Evolutionary conservation across 1,284 basidiomycete genomes (phyloP).

Genomic region (Tilletia caries): DNA sequence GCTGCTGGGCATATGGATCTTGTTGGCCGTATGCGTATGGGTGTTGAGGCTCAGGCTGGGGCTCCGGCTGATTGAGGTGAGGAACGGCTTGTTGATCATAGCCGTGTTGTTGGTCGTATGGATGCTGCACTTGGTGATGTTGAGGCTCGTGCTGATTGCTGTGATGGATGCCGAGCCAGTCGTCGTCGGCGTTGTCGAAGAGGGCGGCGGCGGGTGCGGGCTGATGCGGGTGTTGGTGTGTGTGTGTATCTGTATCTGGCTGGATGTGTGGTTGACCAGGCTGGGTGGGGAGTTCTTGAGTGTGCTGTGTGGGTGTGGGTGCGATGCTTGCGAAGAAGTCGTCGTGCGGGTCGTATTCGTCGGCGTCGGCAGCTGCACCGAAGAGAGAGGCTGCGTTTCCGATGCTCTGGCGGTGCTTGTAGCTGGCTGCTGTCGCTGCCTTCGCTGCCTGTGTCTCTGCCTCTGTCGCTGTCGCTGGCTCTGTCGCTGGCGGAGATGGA

Average conservation of each 20-base stretch:
- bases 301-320: neutral
- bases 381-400: slow-evolving; percentile 44
- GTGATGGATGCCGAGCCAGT: slow-evolving; percentile 27
- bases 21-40: slow-evolving; percentile 1
- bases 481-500: too few relatives aligned
- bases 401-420: slow-evolving; percentile 30
- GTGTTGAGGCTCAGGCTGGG: too few relatives aligned
- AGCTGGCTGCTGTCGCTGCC: too few relatives aligned
- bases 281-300: slow-evolving; percentile 18
- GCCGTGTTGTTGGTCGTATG: too few relatives aligned
- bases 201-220: slow-evolving; percentile 24
- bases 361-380: slow-evolving; percentile 19
- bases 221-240: neutral
- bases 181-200: slow-evolving; percentile 28
- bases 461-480: too few relatives aligned
- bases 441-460: too few relatives aligned
- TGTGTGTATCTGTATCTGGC: slow-evolving; percentile 10
- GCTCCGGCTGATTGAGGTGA: too few relatives aligned
- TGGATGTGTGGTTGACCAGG: slow-evolving; percentile 15
- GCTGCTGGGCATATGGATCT: slow-evolving; percentile 19
- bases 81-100: too few relatives aligned
- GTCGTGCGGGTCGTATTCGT: slow-evolving; percentile 5
- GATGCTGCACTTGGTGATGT: slow-evolving; percentile 21
- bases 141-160: slow-evolving; percentile 19
- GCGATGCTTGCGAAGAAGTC: slow-evolving; percentile 23